phyloP scores from a whole-genome alignment of 2,329 filamentous ascomycete genomes.

The Cytospora piceae region DNA sequence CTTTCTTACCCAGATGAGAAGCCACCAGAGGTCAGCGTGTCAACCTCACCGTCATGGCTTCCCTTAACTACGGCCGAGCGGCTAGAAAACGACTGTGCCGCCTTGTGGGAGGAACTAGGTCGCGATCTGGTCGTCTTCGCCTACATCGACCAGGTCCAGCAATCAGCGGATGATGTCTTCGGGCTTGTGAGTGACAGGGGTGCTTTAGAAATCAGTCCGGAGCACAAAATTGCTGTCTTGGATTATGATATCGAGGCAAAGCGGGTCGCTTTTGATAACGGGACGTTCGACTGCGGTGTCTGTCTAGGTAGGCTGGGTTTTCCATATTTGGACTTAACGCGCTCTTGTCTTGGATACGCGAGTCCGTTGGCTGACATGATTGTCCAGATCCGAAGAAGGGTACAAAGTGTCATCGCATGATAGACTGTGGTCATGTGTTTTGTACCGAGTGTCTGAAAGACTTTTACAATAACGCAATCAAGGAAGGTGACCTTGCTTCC shows the following conservation, averaged over 20 bases:
- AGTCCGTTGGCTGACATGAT: constrained; percentile 32
- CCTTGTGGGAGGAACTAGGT: constrained; percentile 66
- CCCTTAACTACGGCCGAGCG: constrained; percentile 49
- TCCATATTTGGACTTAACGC: background rate
- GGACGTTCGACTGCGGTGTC: constrained; percentile 85
- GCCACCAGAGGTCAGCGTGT: constrained; percentile 56
- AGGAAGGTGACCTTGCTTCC: constrained; percentile 76
- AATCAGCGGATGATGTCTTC: constrained; percentile 63
- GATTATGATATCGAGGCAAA: constrained; percentile 79
- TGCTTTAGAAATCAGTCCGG: constrained; percentile 55
- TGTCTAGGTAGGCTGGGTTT: constrained; percentile 64
- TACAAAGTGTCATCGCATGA: constrained; percentile 75
- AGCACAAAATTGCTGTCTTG: constrained; percentile 71
- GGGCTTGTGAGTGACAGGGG: constrained; percentile 55
- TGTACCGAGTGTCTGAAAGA: constrained; percentile 85
- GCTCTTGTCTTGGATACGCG: background rate
- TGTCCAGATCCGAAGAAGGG: constrained; percentile 84
- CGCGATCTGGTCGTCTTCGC: constrained; percentile 62
- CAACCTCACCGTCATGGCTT: constrained; percentile 62
- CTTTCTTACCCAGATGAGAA: constrained; percentile 59
- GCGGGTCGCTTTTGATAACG: constrained; percentile 75
- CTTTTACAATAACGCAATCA: constrained; percentile 88
- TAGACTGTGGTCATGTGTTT: constrained; percentile 88
- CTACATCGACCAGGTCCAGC: constrained; percentile 67
- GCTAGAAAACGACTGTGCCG: constrained; percentile 54